Percentiles rank a stretch among this genome's conserved stretches.
These are phyloP conservation scores for Leccinum subgranulosum DNA, from an alignment of 768 basidiomycete species.

Conservation along the genomic window DNA sequence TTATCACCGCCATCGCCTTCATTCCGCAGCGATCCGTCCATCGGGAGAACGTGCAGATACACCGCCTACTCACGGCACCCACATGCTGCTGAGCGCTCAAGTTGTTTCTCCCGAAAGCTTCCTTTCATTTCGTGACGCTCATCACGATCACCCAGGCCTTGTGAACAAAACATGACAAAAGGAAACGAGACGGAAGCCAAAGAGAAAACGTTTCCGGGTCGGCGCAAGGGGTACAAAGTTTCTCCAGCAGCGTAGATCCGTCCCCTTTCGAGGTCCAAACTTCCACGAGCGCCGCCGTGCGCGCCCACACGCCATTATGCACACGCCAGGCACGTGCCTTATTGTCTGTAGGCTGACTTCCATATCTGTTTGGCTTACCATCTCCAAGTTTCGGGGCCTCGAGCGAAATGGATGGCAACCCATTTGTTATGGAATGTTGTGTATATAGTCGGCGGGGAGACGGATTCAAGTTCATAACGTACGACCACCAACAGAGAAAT, in stretches of 20 bases:
- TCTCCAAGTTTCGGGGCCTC: background rate
- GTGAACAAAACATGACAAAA: background rate
- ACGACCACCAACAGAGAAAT: background rate
- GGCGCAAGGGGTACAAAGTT: background rate
- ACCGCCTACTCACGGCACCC: too few species aligned
- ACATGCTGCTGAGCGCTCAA: too few species aligned
- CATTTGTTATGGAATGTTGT: background rate
- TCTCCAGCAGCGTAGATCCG: background rate
- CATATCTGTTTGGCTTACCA: conserved; percentile 7
- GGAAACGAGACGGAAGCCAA: background rate
- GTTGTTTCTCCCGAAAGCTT: too few species aligned
- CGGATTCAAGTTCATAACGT: background rate
- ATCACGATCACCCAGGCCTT: background rate
- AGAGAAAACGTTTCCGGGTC: background rate
- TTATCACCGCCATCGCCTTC: background rate
- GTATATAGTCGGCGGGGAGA: background rate
- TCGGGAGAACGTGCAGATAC: too few species aligned
- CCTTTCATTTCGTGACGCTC: background rate
- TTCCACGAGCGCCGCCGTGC: background rate
- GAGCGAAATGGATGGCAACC: background rate
- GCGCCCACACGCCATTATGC: conserved; percentile 5
- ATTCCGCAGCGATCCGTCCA: too few species aligned
- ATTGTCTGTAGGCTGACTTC: conserved; percentile 1
- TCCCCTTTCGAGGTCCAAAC: background rate
- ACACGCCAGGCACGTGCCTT: conserved; percentile 1